These are phyloP conservation scores for Tillandsia leiboldiana DNA, from an alignment of 176 grass and related monocot species.

Conservation along the genomic window DNA sequence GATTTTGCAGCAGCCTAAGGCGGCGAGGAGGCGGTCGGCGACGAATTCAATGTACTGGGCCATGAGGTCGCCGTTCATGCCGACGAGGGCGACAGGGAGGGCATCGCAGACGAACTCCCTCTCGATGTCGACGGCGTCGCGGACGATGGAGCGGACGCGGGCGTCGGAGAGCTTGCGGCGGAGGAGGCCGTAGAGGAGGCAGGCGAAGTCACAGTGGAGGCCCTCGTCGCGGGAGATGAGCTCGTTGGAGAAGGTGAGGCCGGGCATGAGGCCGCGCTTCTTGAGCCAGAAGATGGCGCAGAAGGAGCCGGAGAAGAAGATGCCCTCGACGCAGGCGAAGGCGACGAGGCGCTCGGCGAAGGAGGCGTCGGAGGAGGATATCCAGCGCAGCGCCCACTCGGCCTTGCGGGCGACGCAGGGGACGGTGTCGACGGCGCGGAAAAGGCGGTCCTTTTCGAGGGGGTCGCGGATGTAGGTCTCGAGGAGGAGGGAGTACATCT, in stretches of 20 bases:
- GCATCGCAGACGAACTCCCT: constrained; percentile 78
- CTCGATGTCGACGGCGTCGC: constrained; percentile 73
- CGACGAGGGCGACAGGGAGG: constrained; percentile 48
- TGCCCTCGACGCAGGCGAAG: constrained; percentile 79
- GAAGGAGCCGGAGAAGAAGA: constrained; percentile 97
- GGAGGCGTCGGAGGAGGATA: constrained; percentile 41
- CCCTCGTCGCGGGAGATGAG: constrained; percentile 97
- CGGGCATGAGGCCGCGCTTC: constrained; percentile 86
- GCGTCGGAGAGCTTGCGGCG: constrained; percentile 39
- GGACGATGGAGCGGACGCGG: constrained; percentile 45
- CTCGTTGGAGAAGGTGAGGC: constrained; percentile 95
- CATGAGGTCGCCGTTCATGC: constrained; percentile 73
- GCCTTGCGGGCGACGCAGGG: constrained; percentile 65
- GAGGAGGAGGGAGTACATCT: constrained; percentile 80
- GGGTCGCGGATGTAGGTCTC: constrained; percentile 76
- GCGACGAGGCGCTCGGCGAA: constrained; percentile 78
- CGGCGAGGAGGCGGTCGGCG: constrained; percentile 58
- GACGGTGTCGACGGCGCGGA: constrained; percentile 69
- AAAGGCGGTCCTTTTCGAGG: constrained; percentile 62
- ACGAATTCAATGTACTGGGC: constrained; percentile 72
- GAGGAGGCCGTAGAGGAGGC: constrained; percentile 73
- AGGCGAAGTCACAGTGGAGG: constrained; percentile 91
- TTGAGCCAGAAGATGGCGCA: constrained; percentile 98
- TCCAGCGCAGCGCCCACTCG: constrained; percentile 78
- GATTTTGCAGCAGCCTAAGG: constrained; percentile 43